phyloP scores from a whole-genome alignment of 495 filamentous ascomycete species.

The Penicillium ucsense region DNA sequence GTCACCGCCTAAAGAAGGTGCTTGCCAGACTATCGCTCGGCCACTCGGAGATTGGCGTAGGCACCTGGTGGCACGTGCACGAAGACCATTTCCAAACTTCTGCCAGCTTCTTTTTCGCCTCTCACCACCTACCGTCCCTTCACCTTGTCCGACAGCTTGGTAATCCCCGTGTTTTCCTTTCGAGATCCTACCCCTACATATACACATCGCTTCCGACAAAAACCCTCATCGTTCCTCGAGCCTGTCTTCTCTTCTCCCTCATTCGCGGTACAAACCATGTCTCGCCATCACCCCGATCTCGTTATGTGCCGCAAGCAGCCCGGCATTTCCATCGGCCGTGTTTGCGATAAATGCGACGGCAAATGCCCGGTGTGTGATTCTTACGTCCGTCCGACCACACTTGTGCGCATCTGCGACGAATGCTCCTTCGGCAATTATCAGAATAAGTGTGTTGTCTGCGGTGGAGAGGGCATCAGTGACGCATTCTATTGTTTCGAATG shows the following conservation, averaged over 20 bases:
- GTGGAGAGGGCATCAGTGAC: conserved; percentile 96
- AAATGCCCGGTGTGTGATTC: conserved; percentile 99
- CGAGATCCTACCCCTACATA: background rate
- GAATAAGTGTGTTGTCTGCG: conserved; percentile 98
- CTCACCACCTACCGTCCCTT: background rate
- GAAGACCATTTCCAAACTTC: conserved; percentile 8
- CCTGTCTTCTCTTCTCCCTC: background rate
- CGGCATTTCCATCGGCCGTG: conserved; percentile 94
- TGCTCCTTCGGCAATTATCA: conserved; percentile 99
- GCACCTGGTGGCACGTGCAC: conserved; percentile 10
- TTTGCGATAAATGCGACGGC: conserved; percentile 99
- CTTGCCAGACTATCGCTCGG: no score
- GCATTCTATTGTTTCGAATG: conserved; percentile 99
- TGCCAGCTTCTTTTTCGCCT: conserved; percentile 18
- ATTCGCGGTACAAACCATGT: conserved; percentile 16
- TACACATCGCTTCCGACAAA: background rate
- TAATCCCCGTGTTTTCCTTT: background rate
- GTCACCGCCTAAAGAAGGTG: no score
- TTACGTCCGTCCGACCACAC: conserved; percentile 95
- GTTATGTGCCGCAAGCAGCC: conserved; percentile 99
- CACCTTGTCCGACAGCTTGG: background rate
- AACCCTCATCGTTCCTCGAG: conserved; percentile 1
- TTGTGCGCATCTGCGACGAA: conserved; percentile 97
- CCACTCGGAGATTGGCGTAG: background rate
- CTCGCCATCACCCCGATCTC: conserved; percentile 55